Conservation (phyloP, 2,329 filamentous ascomycete genomes). For the Orbilia oligospora region DNA sequence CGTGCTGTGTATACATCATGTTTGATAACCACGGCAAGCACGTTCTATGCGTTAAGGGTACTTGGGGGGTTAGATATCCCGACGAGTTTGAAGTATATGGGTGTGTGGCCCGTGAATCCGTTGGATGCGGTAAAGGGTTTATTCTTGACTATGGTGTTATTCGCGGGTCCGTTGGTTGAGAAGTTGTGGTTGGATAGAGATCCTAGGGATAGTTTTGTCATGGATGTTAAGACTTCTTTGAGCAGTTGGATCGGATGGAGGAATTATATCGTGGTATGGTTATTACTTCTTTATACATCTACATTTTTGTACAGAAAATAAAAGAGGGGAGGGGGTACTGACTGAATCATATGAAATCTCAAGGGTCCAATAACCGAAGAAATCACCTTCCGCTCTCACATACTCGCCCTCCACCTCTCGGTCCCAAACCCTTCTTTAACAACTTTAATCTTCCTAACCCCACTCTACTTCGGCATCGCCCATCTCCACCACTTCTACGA, state of each 20-base stretch:
- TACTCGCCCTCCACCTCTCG: conserved; percentile 84
- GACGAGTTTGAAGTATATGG: conserved; percentile 79
- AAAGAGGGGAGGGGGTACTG: too few species aligned
- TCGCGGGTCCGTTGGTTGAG: conserved; percentile 87
- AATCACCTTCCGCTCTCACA: conserved; percentile 89
- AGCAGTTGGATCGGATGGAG: conserved; percentile 85
- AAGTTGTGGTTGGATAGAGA: conserved; percentile 64
- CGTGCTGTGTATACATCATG: conserved; percentile 73
- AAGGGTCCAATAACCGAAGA: conserved; percentile 92
- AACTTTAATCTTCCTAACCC: conserved; percentile 63
- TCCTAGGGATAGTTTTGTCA: conserved; percentile 47
- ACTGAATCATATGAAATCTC: too few species aligned
- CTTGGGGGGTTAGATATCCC: conserved; percentile 66
- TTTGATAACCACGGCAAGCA: conserved; percentile 68
- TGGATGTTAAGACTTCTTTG: conserved; percentile 69
- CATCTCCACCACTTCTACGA: conserved; percentile 98
- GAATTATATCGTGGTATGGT: conserved; percentile 86
- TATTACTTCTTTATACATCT: too few species aligned
- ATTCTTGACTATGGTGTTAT: conserved; percentile 78
- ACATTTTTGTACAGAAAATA: too few species aligned
- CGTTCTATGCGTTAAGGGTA: conserved; percentile 22
- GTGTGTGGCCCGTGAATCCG: conserved; percentile 82
- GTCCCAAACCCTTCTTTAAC: conserved; percentile 71
- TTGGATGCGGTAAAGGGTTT: conserved; percentile 76
- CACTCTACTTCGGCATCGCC: conserved; percentile 69